Evolutionary conservation across 345 rosid genomes (phyloP).

Genomic region (Corchorus olitorius): DNA sequence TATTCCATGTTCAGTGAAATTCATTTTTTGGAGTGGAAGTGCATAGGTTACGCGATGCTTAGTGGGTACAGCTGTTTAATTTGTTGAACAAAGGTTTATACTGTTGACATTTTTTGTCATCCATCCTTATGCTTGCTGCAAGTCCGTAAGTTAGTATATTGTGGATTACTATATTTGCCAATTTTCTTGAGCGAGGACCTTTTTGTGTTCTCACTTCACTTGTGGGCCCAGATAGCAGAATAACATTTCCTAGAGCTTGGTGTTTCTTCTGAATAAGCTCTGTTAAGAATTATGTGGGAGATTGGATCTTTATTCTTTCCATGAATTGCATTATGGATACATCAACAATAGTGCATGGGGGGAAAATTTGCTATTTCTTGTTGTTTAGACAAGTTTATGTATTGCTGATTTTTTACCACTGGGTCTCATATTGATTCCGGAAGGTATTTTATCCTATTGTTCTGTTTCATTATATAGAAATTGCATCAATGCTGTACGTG

Average conservation of each 20-base stretch:
- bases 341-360: too few species aligned
- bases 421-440: constrained; percentile 5
- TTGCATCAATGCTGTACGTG: background rate
- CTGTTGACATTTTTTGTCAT: background rate
- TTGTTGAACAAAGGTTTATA: background rate
- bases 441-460: background rate
- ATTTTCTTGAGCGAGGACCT: constrained; percentile 4
- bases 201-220: background rate
- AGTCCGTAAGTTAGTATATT: background rate
- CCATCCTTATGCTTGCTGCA: background rate
- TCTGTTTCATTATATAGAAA: background rate
- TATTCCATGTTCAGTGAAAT: background rate
- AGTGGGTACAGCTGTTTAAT: background rate
- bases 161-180: background rate
- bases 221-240: background rate
- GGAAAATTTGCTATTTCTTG: background rate
- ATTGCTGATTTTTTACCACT: background rate
- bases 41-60: background rate
- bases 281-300: background rate
- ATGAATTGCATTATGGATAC: too few species aligned
- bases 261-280: background rate
- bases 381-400: background rate
- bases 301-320: background rate
- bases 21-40: background rate
- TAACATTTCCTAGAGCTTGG: background rate